phyloP scores from a whole-genome alignment of 352 stramenopile genomes.

The Phytophthora kernoviae region DNA sequence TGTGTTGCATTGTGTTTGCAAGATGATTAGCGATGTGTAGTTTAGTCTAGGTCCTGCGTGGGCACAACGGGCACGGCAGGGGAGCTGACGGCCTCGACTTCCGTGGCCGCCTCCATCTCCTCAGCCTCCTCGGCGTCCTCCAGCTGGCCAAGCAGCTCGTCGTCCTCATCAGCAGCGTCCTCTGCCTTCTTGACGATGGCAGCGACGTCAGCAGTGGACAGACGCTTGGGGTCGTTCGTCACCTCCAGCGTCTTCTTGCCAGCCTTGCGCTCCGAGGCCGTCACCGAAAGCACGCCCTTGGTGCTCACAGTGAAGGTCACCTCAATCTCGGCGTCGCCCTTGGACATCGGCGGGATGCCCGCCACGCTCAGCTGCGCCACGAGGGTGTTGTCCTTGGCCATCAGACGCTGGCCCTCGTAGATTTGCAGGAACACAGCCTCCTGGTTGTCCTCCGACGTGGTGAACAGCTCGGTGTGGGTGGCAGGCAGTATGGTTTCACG shows the following conservation, averaged over 20 bases:
- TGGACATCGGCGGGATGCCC: conserved; percentile 88
- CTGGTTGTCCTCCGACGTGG: conserved; percentile 93
- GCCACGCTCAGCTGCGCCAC: conserved; percentile 91
- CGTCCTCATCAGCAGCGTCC: conserved; percentile 83
- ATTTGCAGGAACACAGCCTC: conserved; percentile 91
- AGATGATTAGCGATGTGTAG: conserved; percentile 40
- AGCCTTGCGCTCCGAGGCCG: conserved; percentile 77
- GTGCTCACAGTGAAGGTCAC: conserved; percentile 93
- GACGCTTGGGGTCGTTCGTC: conserved; percentile 70
- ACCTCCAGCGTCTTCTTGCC: conserved; percentile 81
- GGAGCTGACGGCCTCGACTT: conserved; percentile 28
- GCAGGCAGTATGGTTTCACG: conserved; percentile 91
- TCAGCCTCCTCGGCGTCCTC: conserved; percentile 68
- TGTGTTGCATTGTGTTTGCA: conserved; percentile 33
- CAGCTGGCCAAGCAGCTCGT: conserved; percentile 73
- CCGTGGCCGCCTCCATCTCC: conserved; percentile 43
- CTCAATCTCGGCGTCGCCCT: conserved; percentile 93
- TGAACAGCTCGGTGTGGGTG: conserved; percentile 84
- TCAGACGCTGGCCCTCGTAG: conserved; percentile 96
- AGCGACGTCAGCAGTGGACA: conserved; percentile 70
- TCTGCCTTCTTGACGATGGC: conserved; percentile 85
- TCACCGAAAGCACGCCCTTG: conserved; percentile 95
- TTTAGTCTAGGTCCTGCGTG: conserved; percentile 88
- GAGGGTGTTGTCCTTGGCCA: conserved; percentile 97
- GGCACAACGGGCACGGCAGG: conserved; percentile 43